A percentile compares a stretch with the other conserved stretches of the same genome.
These are phyloP conservation scores for Boechera stricta DNA, from an alignment of 345 rosid species.

Conservation along the genomic window DNA sequence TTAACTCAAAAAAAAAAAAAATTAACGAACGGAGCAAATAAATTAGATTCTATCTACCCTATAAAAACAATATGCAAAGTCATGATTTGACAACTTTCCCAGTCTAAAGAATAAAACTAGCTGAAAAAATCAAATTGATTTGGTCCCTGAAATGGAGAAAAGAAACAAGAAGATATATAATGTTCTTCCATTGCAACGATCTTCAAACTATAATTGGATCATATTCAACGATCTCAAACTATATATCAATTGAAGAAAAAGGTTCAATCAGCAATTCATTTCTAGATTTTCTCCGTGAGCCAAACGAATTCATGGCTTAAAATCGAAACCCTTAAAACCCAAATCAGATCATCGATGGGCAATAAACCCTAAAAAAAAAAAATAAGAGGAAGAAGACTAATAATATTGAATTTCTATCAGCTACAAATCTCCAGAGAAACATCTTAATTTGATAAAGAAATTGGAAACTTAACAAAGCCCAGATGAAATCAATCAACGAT, in stretches of 20 bases:
- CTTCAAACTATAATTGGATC: background rate
- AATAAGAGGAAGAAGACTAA: too few relatives aligned
- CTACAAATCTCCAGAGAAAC: constrained; percentile 33
- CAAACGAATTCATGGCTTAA: constrained; percentile 15
- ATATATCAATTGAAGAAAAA: background rate
- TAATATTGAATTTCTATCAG: background rate
- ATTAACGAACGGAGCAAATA: background rate
- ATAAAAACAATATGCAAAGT: background rate
- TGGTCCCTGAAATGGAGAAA: constrained; percentile 10
- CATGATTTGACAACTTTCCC: too few relatives aligned
- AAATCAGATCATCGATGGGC: constrained; percentile 24
- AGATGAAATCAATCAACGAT: constrained; percentile 34
- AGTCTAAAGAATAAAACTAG: background rate
- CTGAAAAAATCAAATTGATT: constrained; percentile 5
- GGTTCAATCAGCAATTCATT: constrained; percentile 17
- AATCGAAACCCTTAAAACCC: constrained; percentile 40
- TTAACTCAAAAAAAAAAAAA: background rate
- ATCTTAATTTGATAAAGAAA: constrained; percentile 35
- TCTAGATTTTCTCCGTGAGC: background rate
- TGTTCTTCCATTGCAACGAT: background rate
- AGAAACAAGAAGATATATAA: background rate
- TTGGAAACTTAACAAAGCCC: constrained; percentile 39
- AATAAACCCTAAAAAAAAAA: constrained; percentile 48
- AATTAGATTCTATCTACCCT: background rate
- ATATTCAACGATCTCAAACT: constrained; percentile 15